Conservation (phyloP, 495 filamentous ascomycete species). For the Daldinia decipiens region DNA sequence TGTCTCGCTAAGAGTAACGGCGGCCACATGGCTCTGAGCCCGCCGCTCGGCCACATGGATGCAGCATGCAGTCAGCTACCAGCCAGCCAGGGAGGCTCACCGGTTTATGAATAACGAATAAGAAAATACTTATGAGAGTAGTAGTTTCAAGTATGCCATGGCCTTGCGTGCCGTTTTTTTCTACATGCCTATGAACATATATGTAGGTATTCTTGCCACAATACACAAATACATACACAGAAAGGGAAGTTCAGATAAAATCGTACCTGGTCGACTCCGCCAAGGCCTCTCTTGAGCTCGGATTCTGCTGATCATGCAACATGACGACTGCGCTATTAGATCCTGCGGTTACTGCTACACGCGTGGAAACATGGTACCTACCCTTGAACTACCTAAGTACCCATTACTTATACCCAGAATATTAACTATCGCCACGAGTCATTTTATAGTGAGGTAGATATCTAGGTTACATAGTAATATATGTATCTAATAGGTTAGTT, state of each 20-base stretch:
- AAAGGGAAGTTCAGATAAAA: conserved; percentile 19
- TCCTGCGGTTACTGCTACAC: not conserved
- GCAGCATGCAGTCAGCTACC: conserved; percentile 36
- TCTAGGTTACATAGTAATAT: too few relatives aligned
- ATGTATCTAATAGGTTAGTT: too few relatives aligned
- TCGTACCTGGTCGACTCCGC: conserved; percentile 4
- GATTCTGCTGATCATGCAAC: conserved; percentile 38
- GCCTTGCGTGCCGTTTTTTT: conserved; percentile 15
- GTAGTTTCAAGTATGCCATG: conserved; percentile 19
- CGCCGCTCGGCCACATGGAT: conserved; percentile 21
- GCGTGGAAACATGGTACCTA: not conserved
- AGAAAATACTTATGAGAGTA: too few relatives aligned
- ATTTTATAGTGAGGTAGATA: not conserved
- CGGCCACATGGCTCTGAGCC: conserved; percentile 32
- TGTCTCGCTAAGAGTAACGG: conserved; percentile 3
- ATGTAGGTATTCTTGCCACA: not conserved
- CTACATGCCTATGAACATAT: not conserved
- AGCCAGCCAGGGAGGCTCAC: conserved; percentile 23
- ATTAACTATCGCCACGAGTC: not conserved
- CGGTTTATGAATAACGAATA: not conserved
- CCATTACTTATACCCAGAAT: too few relatives aligned
- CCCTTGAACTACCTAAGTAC: too few relatives aligned
- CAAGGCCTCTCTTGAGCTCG: conserved; percentile 9
- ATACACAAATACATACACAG: not conserved
- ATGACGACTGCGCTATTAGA: not conserved